Conservation (phyloP, 1,139 yeast genomes). For the Maudiozyma humilis region DNA sequence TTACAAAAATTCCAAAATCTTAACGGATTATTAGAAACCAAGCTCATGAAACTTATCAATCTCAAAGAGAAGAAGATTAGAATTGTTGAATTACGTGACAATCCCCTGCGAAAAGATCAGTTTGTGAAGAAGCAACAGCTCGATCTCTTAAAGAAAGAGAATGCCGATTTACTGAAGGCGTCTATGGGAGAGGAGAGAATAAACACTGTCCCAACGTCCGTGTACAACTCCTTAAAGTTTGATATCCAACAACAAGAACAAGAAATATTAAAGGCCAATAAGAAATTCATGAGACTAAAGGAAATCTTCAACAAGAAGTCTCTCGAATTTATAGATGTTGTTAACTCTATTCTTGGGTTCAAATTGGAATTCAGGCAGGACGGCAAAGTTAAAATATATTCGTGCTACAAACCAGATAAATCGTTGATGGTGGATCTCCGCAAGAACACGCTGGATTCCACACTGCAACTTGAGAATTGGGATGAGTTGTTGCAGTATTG, state of each 20-base stretch:
- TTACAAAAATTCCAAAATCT: slow-evolving; percentile 36
- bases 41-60: slow-evolving; percentile 31
- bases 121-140: slow-evolving; percentile 49
- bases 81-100: slow-evolving; percentile 55
- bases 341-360: slow-evolving; percentile 66
- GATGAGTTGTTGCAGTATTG: slow-evolving; percentile 55
- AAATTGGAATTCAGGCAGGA: slow-evolving; percentile 63
- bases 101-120: slow-evolving; percentile 63
- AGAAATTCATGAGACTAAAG: slow-evolving; percentile 51
- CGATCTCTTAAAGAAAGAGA: slow-evolving; percentile 50
- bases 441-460: slow-evolving; percentile 31
- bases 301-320: slow-evolving; percentile 64
- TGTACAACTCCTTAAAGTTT: slow-evolving; percentile 54
- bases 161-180: slow-evolving; percentile 41
- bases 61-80: slow-evolving; percentile 39
- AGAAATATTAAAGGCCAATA: slow-evolving; percentile 46
- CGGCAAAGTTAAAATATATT: slow-evolving; percentile 57
- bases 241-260: slow-evolving; percentile 46
- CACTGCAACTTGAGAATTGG: slow-evolving; percentile 34
- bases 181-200: slow-evolving; percentile 9
- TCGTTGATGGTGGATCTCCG: slow-evolving; percentile 31
- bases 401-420: slow-evolving; percentile 40
- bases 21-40: slow-evolving; percentile 32
- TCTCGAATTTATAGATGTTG: slow-evolving; percentile 61
- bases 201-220: slow-evolving; percentile 47